phyloP scores from a whole-genome alignment of 208 protist species.

The Leishmania gerbilli region DNA sequence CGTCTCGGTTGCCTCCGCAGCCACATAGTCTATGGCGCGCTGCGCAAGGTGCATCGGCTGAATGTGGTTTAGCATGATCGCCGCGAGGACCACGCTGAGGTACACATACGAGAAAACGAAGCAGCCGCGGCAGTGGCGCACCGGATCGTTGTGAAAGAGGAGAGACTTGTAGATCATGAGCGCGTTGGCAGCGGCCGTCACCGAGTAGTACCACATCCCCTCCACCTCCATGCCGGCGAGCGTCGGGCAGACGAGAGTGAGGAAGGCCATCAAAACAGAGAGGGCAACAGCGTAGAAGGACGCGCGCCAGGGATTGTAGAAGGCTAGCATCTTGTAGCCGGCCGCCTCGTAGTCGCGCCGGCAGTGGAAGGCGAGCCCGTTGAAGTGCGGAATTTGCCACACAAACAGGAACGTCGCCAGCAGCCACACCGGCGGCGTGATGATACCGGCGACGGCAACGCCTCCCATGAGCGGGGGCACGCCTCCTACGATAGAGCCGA shows the following conservation, averaged over 20 bases:
- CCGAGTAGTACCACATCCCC: conserved; percentile 77
- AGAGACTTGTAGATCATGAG: conserved; percentile 88
- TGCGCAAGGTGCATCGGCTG: conserved; percentile 55
- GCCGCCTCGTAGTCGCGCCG: conserved; percentile 88
- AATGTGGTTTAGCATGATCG: conserved; percentile 81
- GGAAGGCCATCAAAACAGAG: conserved; percentile 64
- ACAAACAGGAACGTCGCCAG: conserved; percentile 81
- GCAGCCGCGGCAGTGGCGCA: conserved; percentile 82
- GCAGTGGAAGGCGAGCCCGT: conserved; percentile 89
- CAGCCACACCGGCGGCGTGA: conserved; percentile 62
- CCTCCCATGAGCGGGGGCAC: conserved; percentile 92
- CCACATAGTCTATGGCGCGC: conserved; percentile 23
- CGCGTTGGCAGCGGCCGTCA: conserved; percentile 50
- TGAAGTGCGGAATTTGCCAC: conserved; percentile 94
- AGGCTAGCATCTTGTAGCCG: conserved; percentile 92
- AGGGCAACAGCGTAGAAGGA: conserved; percentile 88
- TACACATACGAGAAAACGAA: conserved; percentile 92
- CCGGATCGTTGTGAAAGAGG: conserved; percentile 77
- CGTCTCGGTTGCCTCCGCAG: conserved; percentile 14
- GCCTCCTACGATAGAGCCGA: conserved; percentile 91
- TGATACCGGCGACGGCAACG: conserved; percentile 53
- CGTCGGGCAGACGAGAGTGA: conserved; percentile 59
- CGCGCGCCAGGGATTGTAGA: conserved; percentile 81
- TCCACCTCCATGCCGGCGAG: conserved; percentile 56
- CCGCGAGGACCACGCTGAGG: conserved; percentile 68